Evolutionary conservation across 805 yeast genomes (phyloP), one percentile per base, ranked within the genome.

Genomic region (Candida fluviatilis): DNA sequence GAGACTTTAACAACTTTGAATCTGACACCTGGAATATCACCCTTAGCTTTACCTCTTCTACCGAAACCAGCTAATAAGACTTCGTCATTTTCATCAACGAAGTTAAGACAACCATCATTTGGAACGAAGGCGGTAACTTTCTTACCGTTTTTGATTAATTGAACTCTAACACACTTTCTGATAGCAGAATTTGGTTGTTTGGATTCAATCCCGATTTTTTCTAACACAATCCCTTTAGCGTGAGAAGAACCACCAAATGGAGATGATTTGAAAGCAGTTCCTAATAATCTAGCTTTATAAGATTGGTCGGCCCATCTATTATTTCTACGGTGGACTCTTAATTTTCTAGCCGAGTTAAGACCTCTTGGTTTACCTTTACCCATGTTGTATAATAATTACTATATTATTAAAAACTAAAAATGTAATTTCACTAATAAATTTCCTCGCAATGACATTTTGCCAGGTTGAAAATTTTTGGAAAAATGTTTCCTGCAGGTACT

Each of bases 21-120:
- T 86, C 99, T 93, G 71, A 93, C 99, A 88, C 99, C 99, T 75
- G 99, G 99, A 70, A 93, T 91, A 90, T 93, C 99, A 83, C 99
- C 99, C 95, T 93, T 93, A 75, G 99, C 99, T 84, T 93, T 93
- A 82, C 99, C 99, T 84, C 96, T 93, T 81, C 98, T 89, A 88
- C 99, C 99, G 89, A 93, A 93, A 83, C 99, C 99, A 66, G 99
- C 98, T 64, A 93, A 82, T 66, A 93, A 80, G 63, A 93, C 99
- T 77, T 93, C 98, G 79, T 93, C 99, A 82, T 93, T 93, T 81
- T 93, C 98, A 73, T 93, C 99, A 64, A 93, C 97, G 63, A 84
- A 93, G 93, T 93, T 93, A 75, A 93, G 79, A 84, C 99, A 93
- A 91, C 99, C 99, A 78, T 93, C 99, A 68, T 93, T 91, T 76